Evolutionary conservation across 1,139 yeast species (phyloP), one percentile per base, ranked within the genome.

Genomic region (Zhuliangozyma parablackwelliae): DNA sequence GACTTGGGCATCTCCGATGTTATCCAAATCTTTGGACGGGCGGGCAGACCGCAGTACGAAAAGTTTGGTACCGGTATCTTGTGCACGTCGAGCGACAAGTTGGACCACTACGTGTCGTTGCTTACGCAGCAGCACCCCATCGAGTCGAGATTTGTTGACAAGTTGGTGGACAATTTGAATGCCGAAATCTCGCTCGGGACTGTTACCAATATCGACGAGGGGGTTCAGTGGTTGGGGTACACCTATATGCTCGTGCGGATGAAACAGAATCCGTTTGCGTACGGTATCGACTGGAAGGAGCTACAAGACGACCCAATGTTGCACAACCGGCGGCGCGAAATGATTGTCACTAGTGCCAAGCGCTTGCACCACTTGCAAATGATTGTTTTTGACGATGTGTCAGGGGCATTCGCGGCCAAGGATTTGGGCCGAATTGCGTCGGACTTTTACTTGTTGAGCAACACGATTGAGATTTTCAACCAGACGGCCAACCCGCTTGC

Each of bases 31-130:
- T 92, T 94, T 65, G 99, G 99, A 50, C 86, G 99, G 67, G 98
- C 98, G 29, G 99, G 99, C 63, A 80, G 99, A 64, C 99, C 99
- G 0, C 98, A 95, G 50, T 94, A 80, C 61, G 96, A 94, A 51
- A 78, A 78, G 40, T 83, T 75, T 54, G 99, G 98, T 69, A 86
- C 92, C 2, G 97, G 97, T 66, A 82, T 89, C 29, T 67, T 94
- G 37, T 80, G 94, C 56, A 92, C 98, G 1, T 74, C 95, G 0
- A 72, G 77, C 44, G 97, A 90, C 53, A 70, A 78, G 38, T 62
- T 94, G 23, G 95, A 89, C 48, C 96, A 88, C 51, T 94, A 92
- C 53, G 76, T 94, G 21, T 80, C 95, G 0, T 70, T 90, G 27
- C 75, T 94, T 25, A 82, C 96, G 0, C 96, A 94, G 45, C 98